phyloP scores from a whole-genome alignment of 768 basidiomycete genomes.

The Guyanaporus albipodus region DNA sequence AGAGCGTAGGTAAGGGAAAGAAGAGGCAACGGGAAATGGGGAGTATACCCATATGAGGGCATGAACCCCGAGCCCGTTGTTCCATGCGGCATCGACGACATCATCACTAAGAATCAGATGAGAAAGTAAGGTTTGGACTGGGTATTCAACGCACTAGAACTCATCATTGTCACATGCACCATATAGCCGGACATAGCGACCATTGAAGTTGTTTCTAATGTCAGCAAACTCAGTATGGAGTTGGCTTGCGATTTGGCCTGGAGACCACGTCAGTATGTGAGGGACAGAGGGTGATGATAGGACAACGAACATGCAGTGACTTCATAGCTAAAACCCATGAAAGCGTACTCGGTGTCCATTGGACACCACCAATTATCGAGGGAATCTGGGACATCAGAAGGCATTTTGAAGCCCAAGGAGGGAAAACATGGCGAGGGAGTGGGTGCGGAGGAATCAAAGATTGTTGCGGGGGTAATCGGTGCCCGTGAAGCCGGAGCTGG shows the following conservation, averaged over 20 bases:
- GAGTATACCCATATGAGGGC: constrained; percentile 66
- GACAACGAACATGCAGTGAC: constrained; percentile 52
- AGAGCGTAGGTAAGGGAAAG: background rate
- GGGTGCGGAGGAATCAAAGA: no score
- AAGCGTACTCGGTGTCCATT: constrained; percentile 61
- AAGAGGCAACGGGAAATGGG: background rate
- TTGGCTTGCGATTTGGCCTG: constrained; percentile 55
- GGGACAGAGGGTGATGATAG: background rate
- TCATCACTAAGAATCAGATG: constrained; percentile 40
- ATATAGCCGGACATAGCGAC: constrained; percentile 59
- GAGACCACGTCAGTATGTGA: background rate
- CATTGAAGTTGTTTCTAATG: constrained; percentile 54
- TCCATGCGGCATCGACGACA: constrained; percentile 66
- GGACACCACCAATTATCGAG: constrained; percentile 63
- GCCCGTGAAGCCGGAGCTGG: background rate
- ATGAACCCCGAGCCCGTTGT: constrained; percentile 64
- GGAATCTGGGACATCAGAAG: constrained; percentile 42
- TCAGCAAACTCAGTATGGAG: constrained; percentile 55
- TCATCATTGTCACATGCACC: constrained; percentile 38
- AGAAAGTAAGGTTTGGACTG: constrained; percentile 4
- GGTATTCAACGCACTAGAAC: constrained; percentile 33
- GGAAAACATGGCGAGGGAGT: constrained; percentile 34
- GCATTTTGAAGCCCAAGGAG: constrained; percentile 51
- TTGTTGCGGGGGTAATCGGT: no score
- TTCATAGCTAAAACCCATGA: constrained; percentile 76